phyloP scores from a whole-genome alignment of 495 filamentous ascomycete genomes.

The Xylaria telfairii region DNA sequence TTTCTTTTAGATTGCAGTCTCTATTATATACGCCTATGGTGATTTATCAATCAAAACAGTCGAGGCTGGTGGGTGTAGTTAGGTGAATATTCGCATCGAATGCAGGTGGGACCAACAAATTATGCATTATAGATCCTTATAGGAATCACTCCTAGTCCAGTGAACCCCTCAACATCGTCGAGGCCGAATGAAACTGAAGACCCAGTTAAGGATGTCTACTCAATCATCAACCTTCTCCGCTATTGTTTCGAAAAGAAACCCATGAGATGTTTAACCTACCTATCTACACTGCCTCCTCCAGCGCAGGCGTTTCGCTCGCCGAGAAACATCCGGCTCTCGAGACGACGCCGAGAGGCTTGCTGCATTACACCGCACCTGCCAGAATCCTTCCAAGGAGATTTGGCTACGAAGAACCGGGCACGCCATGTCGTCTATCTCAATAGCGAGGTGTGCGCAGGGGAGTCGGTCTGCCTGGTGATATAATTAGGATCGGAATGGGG shows the following conservation, averaged over 20 bases:
- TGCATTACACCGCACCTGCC: slow-evolving; percentile 2
- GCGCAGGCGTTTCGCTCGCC: background rate
- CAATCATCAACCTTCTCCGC: background rate
- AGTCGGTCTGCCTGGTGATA: background rate
- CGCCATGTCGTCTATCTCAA: background rate
- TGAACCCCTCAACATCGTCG: background rate
- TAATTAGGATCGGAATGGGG: background rate
- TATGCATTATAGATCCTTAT: too few relatives aligned
- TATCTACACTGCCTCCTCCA: background rate
- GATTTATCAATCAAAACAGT: background rate
- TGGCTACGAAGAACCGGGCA: background rate
- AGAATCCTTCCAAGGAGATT: slow-evolving; percentile 5
- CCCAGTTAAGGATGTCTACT: background rate
- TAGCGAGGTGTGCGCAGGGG: background rate
- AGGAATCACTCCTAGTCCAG: too few relatives aligned
- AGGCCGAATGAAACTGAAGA: background rate
- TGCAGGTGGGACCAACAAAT: too few relatives aligned
- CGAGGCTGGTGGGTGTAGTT: too few relatives aligned
- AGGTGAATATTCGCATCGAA: too few relatives aligned
- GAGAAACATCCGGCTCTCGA: slow-evolving; percentile 17
- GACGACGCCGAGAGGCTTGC: slow-evolving; percentile 1
- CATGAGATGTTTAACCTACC: background rate
- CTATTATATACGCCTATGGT: background rate
- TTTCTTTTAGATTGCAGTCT: too few relatives aligned
- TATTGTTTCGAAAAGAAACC: background rate